Evolutionary conservation across 129 eudicot genomes (phyloP), one percentile per base, ranked within the genome.

Genomic region (Apium graveolens): DNA sequence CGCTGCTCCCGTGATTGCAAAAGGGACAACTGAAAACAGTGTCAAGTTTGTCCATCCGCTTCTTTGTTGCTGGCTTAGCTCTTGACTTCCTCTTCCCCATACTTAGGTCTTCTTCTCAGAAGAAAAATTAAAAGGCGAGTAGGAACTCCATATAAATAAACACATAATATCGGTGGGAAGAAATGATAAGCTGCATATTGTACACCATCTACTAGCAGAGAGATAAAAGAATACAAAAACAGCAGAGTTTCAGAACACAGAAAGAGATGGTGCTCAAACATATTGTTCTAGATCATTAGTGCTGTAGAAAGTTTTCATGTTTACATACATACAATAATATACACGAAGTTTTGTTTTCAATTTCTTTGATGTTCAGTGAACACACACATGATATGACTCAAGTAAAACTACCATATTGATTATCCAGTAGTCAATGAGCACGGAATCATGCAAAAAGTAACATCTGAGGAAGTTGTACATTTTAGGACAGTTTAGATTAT

Each of bases 71-170:
- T 34, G 97, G 98, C 94, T 93, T 93, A 16, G 98, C 97, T 83
- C 97, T 91, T 62, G 97, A 91, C 83, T 91, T 93, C 85, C 97
- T 87, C 90, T 93, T 93, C 27, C 98, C 98, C 98, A 93, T 93
- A 7, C 43, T 79, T 81, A 60, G 38, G 71, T 79, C 73, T 72
- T 21, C 68, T 57, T 69, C 44, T 21, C 0, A 2, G 11, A 70
- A 39, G 68, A 60, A 26, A 60, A n/a, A 60, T 60, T 9, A 60
- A 0, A 60, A 60, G 1, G 68, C 26, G 3, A n/a, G 32, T 60
- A 60, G 14, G 11, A 60, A 60, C 16, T 60, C 16, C 68, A 26
- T 2, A 24, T 2, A 55, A 21, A 3, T 57, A n/a, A 24, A 55
- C 65, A 57, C 66, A 8, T 57, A 32, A 57, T n/a, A 24, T 57